Percentiles rank a stretch among this genome's conserved stretches.
These are phyloP conservation scores for Cinchona pubescens DNA, from an alignment of 257 asterid species.

Conservation along the genomic window DNA sequence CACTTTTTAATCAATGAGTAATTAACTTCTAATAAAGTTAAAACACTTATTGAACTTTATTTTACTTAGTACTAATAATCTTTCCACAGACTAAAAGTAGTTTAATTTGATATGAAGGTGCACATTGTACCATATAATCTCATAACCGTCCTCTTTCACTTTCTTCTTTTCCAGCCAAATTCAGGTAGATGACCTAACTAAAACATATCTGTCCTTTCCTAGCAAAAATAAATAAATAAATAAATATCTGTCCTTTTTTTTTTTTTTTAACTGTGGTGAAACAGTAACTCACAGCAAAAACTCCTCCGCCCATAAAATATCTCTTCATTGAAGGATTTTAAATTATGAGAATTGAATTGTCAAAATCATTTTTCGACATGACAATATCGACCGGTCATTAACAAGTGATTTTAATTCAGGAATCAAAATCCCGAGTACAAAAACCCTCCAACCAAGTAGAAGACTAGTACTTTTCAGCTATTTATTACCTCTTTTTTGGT, in stretches of 20 bases:
- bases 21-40: no score
- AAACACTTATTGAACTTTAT: no score
- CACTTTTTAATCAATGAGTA: no score
- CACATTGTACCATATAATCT: no score
- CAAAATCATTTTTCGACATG: background rate
- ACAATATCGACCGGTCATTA: background rate
- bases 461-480: background rate
- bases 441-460: background rate
- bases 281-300: background rate
- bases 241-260: no score
- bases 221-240: no score
- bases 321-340: background rate
- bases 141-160: no score
- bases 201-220: no score
- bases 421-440: background rate
- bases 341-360: background rate
- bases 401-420: background rate
- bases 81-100: no score
- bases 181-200: background rate
- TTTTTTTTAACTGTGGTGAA: background rate
- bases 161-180: background rate
- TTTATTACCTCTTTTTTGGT: slow-evolving; percentile 22
- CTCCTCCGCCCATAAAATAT: background rate
- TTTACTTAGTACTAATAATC: no score
- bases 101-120: no score